A percentile compares a stretch with the other conserved stretches of the same genome.
These are phyloP conservation scores for Epichloe scottii DNA, from an alignment of 2,329 filamentous ascomycete species.

Conservation along the genomic window DNA sequence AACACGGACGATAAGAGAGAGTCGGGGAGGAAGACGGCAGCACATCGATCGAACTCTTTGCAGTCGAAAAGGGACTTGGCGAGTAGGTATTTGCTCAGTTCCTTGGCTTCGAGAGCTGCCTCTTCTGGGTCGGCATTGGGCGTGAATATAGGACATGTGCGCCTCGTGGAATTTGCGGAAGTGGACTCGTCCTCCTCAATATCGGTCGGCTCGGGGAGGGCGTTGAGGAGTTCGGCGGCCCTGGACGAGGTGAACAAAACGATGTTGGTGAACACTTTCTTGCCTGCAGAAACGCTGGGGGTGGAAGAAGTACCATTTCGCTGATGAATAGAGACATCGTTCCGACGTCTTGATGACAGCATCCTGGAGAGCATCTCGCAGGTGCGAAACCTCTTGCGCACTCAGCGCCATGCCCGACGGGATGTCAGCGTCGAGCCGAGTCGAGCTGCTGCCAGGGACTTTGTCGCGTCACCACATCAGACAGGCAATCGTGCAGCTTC, in stretches of 20 bases:
- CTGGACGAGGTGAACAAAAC: slow-evolving; percentile 30
- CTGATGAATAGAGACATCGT: slow-evolving; percentile 85
- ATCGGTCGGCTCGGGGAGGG: slow-evolving; percentile 49
- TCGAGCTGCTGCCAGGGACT: not conserved
- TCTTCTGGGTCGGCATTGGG: slow-evolving; percentile 58
- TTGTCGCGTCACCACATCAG: not conserved
- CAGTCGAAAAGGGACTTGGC: slow-evolving; percentile 94
- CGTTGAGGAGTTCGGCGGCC: slow-evolving; percentile 86
- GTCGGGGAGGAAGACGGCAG: slow-evolving; percentile 76
- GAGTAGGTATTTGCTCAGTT: slow-evolving; percentile 73
- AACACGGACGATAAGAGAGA: slow-evolving; percentile 59
- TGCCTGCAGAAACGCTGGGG: not conserved
- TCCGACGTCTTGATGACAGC: slow-evolving; percentile 87
- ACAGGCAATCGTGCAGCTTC: not conserved
- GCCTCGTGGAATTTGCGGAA: slow-evolving; percentile 17
- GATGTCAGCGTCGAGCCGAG: not conserved
- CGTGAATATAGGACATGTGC: slow-evolving; percentile 35
- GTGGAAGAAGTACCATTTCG: slow-evolving; percentile 64
- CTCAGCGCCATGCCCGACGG: slow-evolving; percentile 37
- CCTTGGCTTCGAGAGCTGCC: slow-evolving; percentile 61
- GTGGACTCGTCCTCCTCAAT: slow-evolving; percentile 37
- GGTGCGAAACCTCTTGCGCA: slow-evolving; percentile 45
- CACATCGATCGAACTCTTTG: slow-evolving; percentile 86
- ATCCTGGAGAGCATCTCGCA: slow-evolving; percentile 66
- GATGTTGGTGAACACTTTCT: no score